Conservation (phyloP, 164 flowering plant genomes). For the Protea cynaroides region DNA sequence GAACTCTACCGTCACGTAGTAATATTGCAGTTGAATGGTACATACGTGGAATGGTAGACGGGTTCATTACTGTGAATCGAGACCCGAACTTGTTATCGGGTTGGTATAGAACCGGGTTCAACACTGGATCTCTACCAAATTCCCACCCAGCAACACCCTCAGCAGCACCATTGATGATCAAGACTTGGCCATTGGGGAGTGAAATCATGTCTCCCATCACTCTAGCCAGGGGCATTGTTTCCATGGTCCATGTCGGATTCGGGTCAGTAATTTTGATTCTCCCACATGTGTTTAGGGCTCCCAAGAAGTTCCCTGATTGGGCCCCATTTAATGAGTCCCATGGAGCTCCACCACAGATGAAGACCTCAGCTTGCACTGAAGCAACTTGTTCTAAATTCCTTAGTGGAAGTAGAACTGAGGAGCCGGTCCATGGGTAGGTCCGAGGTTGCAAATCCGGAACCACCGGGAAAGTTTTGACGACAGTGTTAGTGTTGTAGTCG, state of each 20-base stretch:
- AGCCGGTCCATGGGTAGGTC: conserved; percentile 50
- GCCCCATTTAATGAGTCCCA: too few relatives aligned
- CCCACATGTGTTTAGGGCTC: too few relatives aligned
- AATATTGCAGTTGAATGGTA: too few relatives aligned
- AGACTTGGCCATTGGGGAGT: conserved; percentile 43
- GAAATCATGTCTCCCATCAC: conserved; percentile 50
- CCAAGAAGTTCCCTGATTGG: too few relatives aligned
- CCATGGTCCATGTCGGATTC: conserved; percentile 42
- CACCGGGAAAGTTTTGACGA: conserved; percentile 28
- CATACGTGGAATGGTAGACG: too few relatives aligned
- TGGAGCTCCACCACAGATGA: conserved; percentile 54
- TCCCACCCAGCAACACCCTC: conserved; percentile 50
- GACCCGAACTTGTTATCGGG: conserved; percentile 17
- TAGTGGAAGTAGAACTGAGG: conserved; percentile 44
- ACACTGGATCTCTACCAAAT: conserved; percentile 16
- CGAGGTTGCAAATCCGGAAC: conserved; percentile 42
- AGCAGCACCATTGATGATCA: conserved; percentile 46
- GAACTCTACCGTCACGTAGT: too few relatives aligned
- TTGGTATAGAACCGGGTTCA: conserved; percentile 38
- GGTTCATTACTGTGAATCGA: too few relatives aligned
- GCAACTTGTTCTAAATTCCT: background rate
- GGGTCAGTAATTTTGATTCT: too few relatives aligned
- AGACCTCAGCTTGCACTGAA: conserved; percentile 31
- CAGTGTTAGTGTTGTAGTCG: conserved; percentile 28
- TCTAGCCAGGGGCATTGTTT: too few relatives aligned